These are phyloP conservation scores for Dictyostelium brefeldianum DNA, from an alignment of 78 protist genomes.

Conservation along the genomic window DNA sequence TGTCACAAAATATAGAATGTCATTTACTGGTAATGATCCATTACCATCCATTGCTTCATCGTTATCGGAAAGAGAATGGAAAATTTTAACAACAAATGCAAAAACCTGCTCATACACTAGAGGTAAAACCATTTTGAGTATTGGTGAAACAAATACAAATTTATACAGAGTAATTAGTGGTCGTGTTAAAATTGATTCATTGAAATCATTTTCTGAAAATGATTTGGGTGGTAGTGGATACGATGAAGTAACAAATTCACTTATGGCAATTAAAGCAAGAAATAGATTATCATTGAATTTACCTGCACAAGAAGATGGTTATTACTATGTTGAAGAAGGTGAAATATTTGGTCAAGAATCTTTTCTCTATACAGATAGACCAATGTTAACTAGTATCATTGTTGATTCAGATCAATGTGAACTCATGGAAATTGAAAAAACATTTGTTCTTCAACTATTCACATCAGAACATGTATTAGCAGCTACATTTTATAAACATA, in stretches of 20 bases:
- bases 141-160: conserved; percentile 53
- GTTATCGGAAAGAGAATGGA: conserved; percentile 66
- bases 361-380: conserved; percentile 56
- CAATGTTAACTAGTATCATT: conserved; percentile 24
- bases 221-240: conserved; percentile 23
- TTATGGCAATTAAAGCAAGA: not conserved
- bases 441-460: conserved; percentile 57
- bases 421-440: conserved; percentile 59
- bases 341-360: conserved; percentile 75
- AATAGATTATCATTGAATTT: conserved; percentile 10
- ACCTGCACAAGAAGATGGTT: conserved; percentile 18
- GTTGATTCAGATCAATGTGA: conserved; percentile 57
- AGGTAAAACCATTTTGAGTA: conserved; percentile 3
- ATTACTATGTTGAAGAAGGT: conserved; percentile 29
- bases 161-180: conserved; percentile 69
- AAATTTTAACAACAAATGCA: conserved; percentile 57
- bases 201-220: not conserved
- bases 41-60: conserved; percentile 49
- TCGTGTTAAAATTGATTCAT: conserved; percentile 43
- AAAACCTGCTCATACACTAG: conserved; percentile 12
- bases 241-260: not conserved
- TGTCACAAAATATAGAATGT: conserved; percentile 62
- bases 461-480: conserved; percentile 59
- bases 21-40: conserved; percentile 81
- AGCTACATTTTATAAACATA: conserved; percentile 61